These are phyloP conservation scores for Raphanus hybrid DNA, from an alignment of 441 rosid genomes.

Conservation along the genomic window DNA sequence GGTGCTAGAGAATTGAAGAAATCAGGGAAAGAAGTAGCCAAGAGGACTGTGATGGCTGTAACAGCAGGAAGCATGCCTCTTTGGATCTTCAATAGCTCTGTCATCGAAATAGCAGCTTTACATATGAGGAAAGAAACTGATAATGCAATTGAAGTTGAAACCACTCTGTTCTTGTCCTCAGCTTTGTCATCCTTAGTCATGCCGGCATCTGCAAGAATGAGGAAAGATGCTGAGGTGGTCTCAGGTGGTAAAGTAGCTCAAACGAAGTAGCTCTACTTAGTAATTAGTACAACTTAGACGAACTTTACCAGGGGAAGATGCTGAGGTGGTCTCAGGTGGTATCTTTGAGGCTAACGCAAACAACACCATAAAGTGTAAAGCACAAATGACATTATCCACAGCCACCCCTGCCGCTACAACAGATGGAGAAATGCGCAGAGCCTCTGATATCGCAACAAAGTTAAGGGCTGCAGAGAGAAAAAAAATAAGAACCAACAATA, in stretches of 20 bases:
- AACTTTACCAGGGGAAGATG: constrained; percentile 46
- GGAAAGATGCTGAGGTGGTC: no score
- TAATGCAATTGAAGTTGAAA: constrained; percentile 59
- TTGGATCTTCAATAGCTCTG: constrained; percentile 53
- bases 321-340: constrained; percentile 59
- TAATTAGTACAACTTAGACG: no score
- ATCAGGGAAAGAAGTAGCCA: constrained; percentile 67
- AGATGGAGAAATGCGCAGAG: constrained; percentile 71
- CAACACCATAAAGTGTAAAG: constrained; percentile 61
- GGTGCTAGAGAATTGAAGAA: constrained; percentile 61
- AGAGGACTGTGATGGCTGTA: constrained; percentile 61
- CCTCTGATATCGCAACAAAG: constrained; percentile 81
- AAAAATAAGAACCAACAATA: constrained; percentile 14
- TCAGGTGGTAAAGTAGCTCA: no score
- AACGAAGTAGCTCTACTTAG: no score
- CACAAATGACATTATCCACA: constrained; percentile 79
- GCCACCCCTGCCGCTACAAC: constrained; percentile 87
- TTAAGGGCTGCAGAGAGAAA: constrained; percentile 62
- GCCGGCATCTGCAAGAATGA: neutral
- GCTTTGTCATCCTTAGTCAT: constrained; percentile 41
- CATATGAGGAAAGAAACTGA: constrained; percentile 71
- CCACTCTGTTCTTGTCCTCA: constrained; percentile 55
- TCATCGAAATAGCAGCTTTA: constrained; percentile 56
- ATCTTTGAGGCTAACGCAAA: constrained; percentile 73
- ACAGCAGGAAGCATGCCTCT: constrained; percentile 73